These are phyloP conservation scores for Fusarium sp. DNA, from an alignment of 2,329 filamentous ascomycete species.

Conservation along the genomic window DNA sequence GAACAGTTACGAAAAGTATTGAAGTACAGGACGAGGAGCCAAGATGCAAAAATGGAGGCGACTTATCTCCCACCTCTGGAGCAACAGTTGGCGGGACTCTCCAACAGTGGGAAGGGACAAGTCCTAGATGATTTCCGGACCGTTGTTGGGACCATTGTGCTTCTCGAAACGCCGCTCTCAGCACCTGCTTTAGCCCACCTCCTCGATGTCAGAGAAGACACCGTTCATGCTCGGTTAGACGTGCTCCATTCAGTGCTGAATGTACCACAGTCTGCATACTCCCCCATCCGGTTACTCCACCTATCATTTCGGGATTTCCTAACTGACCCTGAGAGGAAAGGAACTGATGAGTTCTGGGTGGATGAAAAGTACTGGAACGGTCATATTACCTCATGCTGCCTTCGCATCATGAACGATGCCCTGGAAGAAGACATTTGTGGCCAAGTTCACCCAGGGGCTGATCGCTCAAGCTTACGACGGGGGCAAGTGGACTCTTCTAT, in stretches of 20 bases:
- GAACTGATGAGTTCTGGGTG: constrained; percentile 50
- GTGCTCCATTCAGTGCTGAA: background rate
- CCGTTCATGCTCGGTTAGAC: background rate
- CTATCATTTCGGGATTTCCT: constrained; percentile 55
- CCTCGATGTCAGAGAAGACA: background rate
- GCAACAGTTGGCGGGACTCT: background rate
- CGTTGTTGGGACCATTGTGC: constrained; percentile 41
- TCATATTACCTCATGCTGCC: constrained; percentile 49
- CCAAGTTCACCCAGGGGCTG: background rate
- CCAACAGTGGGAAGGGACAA: background rate
- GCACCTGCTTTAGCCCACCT: constrained; percentile 24
- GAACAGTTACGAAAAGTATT: constrained; percentile 43
- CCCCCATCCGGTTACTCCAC: constrained; percentile 43
- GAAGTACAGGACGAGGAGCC: constrained; percentile 2
- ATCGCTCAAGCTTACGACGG: background rate
- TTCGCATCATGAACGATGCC: constrained; percentile 47
- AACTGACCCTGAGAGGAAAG: constrained; percentile 27
- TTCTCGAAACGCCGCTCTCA: constrained; percentile 35
- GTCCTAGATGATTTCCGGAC: constrained; percentile 38
- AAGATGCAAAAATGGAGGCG: constrained; percentile 16
- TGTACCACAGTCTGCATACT: background rate
- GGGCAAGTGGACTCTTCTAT: background rate
- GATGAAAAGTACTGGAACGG: constrained; percentile 44
- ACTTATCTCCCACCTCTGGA: constrained; percentile 31
- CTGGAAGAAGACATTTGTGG: constrained; percentile 53